Percentiles rank a stretch among this genome's conserved stretches.
These are phyloP conservation scores for Actinomucor elegans DNA, from an alignment of 371 early-diverging fungal species.

Conservation along the genomic window DNA sequence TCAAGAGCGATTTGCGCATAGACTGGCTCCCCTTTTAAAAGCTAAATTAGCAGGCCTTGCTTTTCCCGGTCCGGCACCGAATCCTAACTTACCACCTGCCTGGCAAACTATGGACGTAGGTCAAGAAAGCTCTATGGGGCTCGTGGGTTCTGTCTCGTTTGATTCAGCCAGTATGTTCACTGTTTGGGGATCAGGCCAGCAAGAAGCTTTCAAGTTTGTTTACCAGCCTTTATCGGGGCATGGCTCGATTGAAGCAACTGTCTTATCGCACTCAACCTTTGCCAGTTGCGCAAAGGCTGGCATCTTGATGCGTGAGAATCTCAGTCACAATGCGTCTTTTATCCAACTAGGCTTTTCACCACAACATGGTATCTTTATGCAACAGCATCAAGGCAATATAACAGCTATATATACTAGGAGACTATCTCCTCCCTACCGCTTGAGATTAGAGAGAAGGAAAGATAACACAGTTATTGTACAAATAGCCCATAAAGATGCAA, in stretches of 20 bases:
- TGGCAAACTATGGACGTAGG: slow-evolving; percentile 46
- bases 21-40: slow-evolving; percentile 28
- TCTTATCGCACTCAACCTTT: slow-evolving; percentile 38
- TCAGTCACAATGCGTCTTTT: slow-evolving; percentile 28
- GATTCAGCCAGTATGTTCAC: slow-evolving; percentile 37
- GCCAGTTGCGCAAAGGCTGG: slow-evolving; percentile 41
- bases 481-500: neutral
- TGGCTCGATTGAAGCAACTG: slow-evolving; percentile 24
- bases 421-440: slow-evolving; percentile 31
- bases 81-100: slow-evolving; percentile 33
- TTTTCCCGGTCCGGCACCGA: slow-evolving; percentile 31
- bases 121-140: slow-evolving; percentile 22
- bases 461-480: neutral
- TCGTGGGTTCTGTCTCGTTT: slow-evolving; percentile 43
- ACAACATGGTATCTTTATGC: slow-evolving; percentile 32
- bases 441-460: slow-evolving; percentile 25
- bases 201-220: slow-evolving; percentile 36
- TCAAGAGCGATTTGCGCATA: slow-evolving; percentile 27
- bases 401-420: slow-evolving; percentile 4
- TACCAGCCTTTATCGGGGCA: slow-evolving; percentile 28
- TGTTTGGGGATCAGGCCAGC: slow-evolving; percentile 38
- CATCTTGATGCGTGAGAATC: slow-evolving; percentile 39
- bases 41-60: slow-evolving; percentile 27
- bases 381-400: slow-evolving; percentile 16
- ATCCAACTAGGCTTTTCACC: slow-evolving; percentile 35